phyloP scores from a whole-genome alignment of 164 flowering plant genomes.

The Dillenia suffruticosa region DNA sequence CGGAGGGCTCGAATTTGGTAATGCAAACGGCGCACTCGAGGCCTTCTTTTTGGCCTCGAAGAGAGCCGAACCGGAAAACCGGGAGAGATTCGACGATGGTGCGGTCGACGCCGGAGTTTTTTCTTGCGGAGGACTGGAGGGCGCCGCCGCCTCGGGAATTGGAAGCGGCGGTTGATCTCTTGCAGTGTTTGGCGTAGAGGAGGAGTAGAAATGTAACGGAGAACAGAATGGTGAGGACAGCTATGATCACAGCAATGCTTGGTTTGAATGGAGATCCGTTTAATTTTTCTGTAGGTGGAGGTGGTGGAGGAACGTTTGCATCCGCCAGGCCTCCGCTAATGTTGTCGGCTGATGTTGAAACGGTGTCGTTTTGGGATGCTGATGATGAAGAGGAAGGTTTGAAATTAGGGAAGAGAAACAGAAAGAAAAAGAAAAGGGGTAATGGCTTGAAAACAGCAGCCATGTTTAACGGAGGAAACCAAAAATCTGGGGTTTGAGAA shows the following conservation, averaged over 20 bases:
- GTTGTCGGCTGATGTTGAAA: no score
- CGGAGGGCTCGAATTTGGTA: conserved; percentile 49
- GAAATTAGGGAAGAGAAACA: background rate
- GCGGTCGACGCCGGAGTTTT: conserved; percentile 71
- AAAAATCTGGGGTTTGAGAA: no score
- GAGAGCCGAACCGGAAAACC: conserved; percentile 62
- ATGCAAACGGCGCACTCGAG: conserved; percentile 94
- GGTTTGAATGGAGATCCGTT: conserved; percentile 47
- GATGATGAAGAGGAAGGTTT: no score
- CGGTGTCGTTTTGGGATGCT: no score
- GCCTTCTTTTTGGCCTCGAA: conserved; percentile 70
- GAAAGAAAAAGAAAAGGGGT: background rate
- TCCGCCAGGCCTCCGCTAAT: conserved; percentile 5
- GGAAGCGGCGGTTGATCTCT: conserved; percentile 13
- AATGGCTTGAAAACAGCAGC: no score
- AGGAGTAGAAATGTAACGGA: conserved; percentile 73
- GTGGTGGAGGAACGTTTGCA: conserved; percentile 10
- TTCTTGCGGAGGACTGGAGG: conserved; percentile 18
- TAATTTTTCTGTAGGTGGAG: background rate
- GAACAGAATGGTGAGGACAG: conserved; percentile 63
- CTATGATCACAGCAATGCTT: conserved; percentile 56
- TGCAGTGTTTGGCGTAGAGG: conserved; percentile 85
- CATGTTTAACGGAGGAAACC: no score
- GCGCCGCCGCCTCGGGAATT: background rate
- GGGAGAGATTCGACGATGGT: conserved; percentile 74